Evolutionary conservation across 202 grass and related monocot species (phyloP), one percentile per base, ranked within the genome.

Genomic region (Cymbopogon flexuosus): DNA sequence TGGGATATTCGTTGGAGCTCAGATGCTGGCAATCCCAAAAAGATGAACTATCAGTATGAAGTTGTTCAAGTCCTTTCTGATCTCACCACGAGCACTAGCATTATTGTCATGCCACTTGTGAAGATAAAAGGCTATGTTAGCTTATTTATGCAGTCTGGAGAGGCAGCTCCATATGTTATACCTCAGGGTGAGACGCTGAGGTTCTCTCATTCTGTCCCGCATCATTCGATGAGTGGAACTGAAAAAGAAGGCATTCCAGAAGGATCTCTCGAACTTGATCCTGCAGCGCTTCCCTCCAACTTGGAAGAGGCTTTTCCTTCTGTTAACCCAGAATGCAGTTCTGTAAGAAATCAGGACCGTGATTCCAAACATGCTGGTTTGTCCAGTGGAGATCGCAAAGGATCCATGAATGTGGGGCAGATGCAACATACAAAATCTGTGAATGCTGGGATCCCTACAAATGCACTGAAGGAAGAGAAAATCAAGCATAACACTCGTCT

Each of bases 191-290:
- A 94, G 79, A 86, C 86, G 4, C 88, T 97, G 36, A 89, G 84
- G 67, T 97, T 97, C 86, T 97, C 94, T 62, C 94, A 97, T 68
- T 77, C 61, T 73, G 69, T 97, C 18, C 94, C 91, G 69, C 65
- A 80, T 85, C 79, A 89, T 86, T 65, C 30, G 72, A 84, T 90
- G 84, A 73, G 8, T 31, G 89, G 89, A 82, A 87, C 37, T 40
- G 89, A 94, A 86, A 89, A 84, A 75, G 88, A 91, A 80, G 85
- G 78, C 31, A 46, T 94, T 81, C 94, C 84, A 69, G 85, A 85
- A 94, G 91, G 88, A 72, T 87, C 85, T 82, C 49, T 97, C 11
- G 94, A 97, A 88, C 91, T 97, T 56, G 94, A 97, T 80, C 84
- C 88, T 63, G 92, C 89, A 69, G 79, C 88, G 4, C 92, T 98